Evolutionary conservation across 1,284 basidiomycete species (phyloP), one percentile per base, ranked within the genome.

Genomic region (Fistulinella cinereoalba): DNA sequence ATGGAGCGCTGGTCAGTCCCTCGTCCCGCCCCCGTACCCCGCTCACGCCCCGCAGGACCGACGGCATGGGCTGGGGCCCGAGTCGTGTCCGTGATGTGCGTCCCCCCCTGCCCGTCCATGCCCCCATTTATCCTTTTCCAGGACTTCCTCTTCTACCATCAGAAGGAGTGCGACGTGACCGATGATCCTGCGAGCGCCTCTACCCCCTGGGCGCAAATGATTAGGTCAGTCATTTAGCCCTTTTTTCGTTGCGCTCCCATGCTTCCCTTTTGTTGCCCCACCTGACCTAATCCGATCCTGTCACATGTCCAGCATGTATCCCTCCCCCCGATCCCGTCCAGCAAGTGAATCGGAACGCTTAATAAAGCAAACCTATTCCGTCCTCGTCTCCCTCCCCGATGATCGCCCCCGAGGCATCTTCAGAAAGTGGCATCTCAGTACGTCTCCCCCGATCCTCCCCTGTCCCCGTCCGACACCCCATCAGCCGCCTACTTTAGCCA

Each of bases 311-410:
- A 61, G 65, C 62, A 63, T 66, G 63, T 60, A 66, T 47, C 61
- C 67, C 49, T 60, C 67, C 33, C 59, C 57, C 37, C 68, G 56
- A 70, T 72, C 51, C 56, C 71, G 57, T 57, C 66, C 53, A 51
- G 67, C 51, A 44, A 75, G 48, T 60, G 78, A 81, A 52, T 68
- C 76, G 36, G 77, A 83, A 55, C 73, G 79, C 45, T 71, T 89
- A 52, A 83, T 88, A 62, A 89, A 89, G 67, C 86, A 89, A 64
- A 89, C 86, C n/a, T 89, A 88, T 65, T 86, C 83, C 56, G 87
- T 88, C 38, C 78, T 83, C 56, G 86, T 89, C 49, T 79, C 77
- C 34, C 71, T 88, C 44, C 85, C 84, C 23, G 73, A 76, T 51
- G 86, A 88, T 64, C 73, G 77, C 43, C 67, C 76, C 27, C 77